Conservation (phyloP, 2,329 filamentous ascomycete genomes). For the Colletotrichum sp. region DNA sequence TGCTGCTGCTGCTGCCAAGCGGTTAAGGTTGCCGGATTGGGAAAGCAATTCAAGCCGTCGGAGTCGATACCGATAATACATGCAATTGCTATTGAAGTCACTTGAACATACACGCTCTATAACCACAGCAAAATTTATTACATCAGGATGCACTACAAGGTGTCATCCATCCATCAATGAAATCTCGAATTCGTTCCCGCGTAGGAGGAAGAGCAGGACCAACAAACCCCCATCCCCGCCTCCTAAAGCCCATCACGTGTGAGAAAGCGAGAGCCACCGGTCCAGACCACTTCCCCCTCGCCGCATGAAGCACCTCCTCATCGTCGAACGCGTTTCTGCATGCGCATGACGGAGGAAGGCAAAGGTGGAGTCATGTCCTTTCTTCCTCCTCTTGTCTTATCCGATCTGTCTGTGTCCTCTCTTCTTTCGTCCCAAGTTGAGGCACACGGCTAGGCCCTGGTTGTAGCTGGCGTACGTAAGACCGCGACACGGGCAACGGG, state of each 20-base stretch:
- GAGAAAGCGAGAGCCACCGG: constrained; percentile 12
- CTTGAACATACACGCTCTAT: background rate
- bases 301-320: constrained; percentile 15
- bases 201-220: background rate
- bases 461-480: background rate
- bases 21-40: background rate
- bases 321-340: constrained; percentile 15
- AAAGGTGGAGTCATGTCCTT: constrained; percentile 2
- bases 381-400: background rate
- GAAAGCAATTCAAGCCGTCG: background rate
- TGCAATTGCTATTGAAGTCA: background rate
- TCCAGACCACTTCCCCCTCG: background rate
- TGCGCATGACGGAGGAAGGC: constrained; percentile 7
- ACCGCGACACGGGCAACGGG: background rate
- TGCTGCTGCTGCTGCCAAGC: background rate
- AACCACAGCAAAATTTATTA: background rate
- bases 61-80: background rate
- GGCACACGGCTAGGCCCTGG: background rate
- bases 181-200: background rate
- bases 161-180: background rate
- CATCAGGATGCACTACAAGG: background rate
- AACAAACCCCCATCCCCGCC: background rate
- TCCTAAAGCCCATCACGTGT: background rate
- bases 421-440: constrained; percentile 5
- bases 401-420: background rate